A percentile compares a stretch with the other conserved stretches of the same genome.
Evolutionary conservation across 257 asterid species (phyloP).

Genomic region (Rubia yunnanensis): DNA sequence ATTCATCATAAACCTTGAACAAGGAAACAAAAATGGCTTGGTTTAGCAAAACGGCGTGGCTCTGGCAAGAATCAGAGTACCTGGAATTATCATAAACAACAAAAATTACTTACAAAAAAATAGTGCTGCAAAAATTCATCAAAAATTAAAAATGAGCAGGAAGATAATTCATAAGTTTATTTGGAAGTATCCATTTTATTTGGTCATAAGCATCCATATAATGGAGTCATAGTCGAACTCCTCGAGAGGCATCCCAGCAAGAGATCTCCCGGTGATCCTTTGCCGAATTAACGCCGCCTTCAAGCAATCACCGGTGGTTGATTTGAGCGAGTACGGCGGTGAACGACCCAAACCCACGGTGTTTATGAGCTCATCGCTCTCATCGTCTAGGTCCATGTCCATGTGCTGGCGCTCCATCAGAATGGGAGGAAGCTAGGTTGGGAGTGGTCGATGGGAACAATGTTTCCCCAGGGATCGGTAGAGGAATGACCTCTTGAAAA

Average conservation of each 20-base stretch:
- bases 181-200: too few species aligned
- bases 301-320: constrained; percentile 59
- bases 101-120: neutral
- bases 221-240: constrained; percentile 77
- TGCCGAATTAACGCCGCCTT: constrained; percentile 65
- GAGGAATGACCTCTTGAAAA: too few species aligned
- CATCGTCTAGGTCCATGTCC: constrained; percentile 34
- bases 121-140: neutral
- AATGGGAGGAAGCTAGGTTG: neutral
- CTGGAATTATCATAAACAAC: constrained; percentile 28
- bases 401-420: neutral
- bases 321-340: constrained; percentile 69
- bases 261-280: constrained; percentile 54
- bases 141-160: neutral
- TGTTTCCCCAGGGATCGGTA: constrained; percentile 34
- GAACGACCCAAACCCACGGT: constrained; percentile 56
- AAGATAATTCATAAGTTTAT: constrained; percentile 1
- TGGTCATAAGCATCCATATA: too few species aligned
- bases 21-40: constrained; percentile 48
- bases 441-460: too few species aligned
- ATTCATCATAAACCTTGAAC: constrained; percentile 46
- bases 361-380: constrained; percentile 34
- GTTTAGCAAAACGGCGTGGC: constrained; percentile 47
- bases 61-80: constrained; percentile 54
- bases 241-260: constrained; percentile 66